phyloP scores from a whole-genome alignment of 257 asterid genomes.

The Echium plantagineum region DNA sequence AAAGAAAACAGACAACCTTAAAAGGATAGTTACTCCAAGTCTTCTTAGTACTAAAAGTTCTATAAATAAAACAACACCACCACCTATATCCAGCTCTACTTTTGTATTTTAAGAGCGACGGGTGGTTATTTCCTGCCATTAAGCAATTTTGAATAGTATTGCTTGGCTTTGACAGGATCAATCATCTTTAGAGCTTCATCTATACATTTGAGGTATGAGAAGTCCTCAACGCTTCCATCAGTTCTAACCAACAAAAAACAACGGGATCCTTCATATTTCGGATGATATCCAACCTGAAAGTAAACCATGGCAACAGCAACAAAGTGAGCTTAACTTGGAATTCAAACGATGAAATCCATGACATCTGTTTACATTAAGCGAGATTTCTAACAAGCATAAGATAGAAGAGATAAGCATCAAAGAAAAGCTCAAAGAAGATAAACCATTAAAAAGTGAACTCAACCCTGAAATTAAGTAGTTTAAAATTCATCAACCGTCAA shows the following conservation, averaged over 20 bases:
- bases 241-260: conserved; percentile 63
- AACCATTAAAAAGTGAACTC: too few species aligned
- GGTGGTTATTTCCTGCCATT: conserved; percentile 3
- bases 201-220: conserved; percentile 74
- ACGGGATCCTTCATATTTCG: conserved; percentile 43
- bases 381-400: too few species aligned
- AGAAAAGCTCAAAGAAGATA: too few species aligned
- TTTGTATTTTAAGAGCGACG: neutral
- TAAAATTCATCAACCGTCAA: too few species aligned
- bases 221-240: conserved; percentile 81
- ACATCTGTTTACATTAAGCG: neutral
- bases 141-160: conserved; percentile 26
- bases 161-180: conserved; percentile 37
- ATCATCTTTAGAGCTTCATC: conserved; percentile 41
- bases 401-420: too few species aligned
- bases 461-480: too few species aligned
- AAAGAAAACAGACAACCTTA: conserved; percentile 5
- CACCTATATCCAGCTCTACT: neutral
- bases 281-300: conserved; percentile 67
- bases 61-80: neutral
- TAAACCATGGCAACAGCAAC: neutral
- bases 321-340: too few species aligned
- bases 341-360: too few species aligned
- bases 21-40: too few species aligned
- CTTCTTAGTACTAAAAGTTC: too few species aligned